Evolutionary conservation across 371 early-diverging fungal genomes (phyloP).

Genomic region (Rhizopus sp.): DNA sequence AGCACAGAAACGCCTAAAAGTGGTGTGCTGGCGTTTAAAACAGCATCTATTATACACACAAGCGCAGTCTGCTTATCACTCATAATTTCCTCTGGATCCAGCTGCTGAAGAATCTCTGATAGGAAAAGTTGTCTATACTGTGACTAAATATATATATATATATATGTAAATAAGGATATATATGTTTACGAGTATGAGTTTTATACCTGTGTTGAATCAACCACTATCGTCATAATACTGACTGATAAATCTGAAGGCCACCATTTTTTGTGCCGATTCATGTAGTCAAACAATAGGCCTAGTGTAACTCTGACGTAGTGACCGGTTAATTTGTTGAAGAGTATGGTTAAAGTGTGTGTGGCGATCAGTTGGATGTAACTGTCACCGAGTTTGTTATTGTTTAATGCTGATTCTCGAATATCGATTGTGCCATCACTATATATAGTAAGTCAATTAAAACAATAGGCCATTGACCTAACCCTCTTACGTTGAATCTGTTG

Average conservation of each 20-base stretch:
- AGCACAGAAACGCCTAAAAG: slow-evolving; percentile 80
- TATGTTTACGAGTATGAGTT: not conserved
- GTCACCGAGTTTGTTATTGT: slow-evolving; percentile 13
- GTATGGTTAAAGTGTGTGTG: slow-evolving; percentile 27
- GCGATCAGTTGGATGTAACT: slow-evolving; percentile 27
- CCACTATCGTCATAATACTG: slow-evolving; percentile 56
- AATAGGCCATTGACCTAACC: slow-evolving; percentile 32
- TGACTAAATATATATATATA: slow-evolving; percentile 35
- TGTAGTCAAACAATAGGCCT: slow-evolving; percentile 50
- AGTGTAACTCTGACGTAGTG: slow-evolving; percentile 50
- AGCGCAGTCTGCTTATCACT: slow-evolving; percentile 56
- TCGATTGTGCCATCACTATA: slow-evolving; percentile 22
- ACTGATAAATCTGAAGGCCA: slow-evolving; percentile 55
- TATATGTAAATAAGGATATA: not conserved
- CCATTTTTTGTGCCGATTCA: slow-evolving; percentile 65
- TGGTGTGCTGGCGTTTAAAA: slow-evolving; percentile 56
- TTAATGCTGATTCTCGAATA: slow-evolving; percentile 27
- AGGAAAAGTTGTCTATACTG: slow-evolving; percentile 72
- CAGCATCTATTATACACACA: slow-evolving; percentile 56
- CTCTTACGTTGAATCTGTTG: too few relatives aligned
- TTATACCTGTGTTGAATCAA: slow-evolving; percentile 54
- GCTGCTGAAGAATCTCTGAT: slow-evolving; percentile 61
- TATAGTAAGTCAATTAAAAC: slow-evolving; percentile 29
- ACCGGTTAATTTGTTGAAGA: slow-evolving; percentile 39
- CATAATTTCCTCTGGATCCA: slow-evolving; percentile 42